A percentile compares a stretch with the other conserved stretches of the same genome.
These are phyloP conservation scores for Globisporangium spiculum DNA, from an alignment of 352 stramenopile genomes.

Conservation along the genomic window DNA sequence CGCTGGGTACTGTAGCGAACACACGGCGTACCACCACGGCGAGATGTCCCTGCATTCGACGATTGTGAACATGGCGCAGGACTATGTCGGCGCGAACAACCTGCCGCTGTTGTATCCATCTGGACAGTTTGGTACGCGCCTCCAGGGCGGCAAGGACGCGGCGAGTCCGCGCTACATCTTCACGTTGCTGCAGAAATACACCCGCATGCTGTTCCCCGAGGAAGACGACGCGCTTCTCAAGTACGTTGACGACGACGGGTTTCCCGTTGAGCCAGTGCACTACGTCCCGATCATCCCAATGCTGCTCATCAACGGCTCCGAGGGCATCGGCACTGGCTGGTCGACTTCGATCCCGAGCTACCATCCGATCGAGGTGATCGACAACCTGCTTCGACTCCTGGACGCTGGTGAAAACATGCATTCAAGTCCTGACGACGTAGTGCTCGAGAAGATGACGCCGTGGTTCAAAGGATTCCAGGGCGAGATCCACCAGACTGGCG, in stretches of 20 bases:
- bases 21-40: slow-evolving; percentile 99
- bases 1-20: slow-evolving; percentile 96
- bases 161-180: slow-evolving; percentile 99
- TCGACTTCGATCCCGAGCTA: slow-evolving; percentile 95
- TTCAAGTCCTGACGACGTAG: slow-evolving; percentile 22
- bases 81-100: slow-evolving; percentile 98
- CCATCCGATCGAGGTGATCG: slow-evolving; percentile 95
- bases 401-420: slow-evolving; percentile 51
- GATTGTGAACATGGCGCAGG: slow-evolving; percentile 99
- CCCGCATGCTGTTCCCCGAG: slow-evolving; percentile 96
- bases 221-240: slow-evolving; percentile 97
- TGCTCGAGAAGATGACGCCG: slow-evolving; percentile 84
- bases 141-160: slow-evolving; percentile 98
- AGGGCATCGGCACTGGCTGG: slow-evolving; percentile 99
- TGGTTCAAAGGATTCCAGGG: slow-evolving; percentile 96
- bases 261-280: slow-evolving; percentile 96
- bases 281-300: slow-evolving; percentile 97
- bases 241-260: slow-evolving; percentile 98
- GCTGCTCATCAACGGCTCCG: slow-evolving; percentile 97
- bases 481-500: slow-evolving; percentile 68
- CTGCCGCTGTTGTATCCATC: slow-evolving; percentile 96
- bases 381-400: slow-evolving; percentile 89
- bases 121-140: slow-evolving; percentile 98
- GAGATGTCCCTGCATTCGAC: slow-evolving; percentile 97
- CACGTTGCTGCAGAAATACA: slow-evolving; percentile 95